Conservation (phyloP, 306 rosid species). For the Vigna radiata region DNA sequence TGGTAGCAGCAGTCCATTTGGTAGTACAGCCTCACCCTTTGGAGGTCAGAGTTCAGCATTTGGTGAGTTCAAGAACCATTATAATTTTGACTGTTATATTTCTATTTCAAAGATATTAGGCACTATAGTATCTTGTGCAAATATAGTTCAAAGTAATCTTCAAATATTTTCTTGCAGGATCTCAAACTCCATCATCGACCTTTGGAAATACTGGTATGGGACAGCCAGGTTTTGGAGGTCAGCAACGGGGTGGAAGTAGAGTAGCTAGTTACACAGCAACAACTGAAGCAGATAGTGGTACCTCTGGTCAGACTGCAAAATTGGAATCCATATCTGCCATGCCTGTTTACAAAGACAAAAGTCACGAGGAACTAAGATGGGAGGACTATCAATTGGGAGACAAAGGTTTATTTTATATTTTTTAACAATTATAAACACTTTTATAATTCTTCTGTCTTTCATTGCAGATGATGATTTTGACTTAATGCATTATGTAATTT, state of each 20-base stretch:
- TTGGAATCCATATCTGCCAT: slow-evolving; percentile 96
- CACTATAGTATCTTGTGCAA: slow-evolving; percentile 14
- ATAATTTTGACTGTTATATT: slow-evolving; percentile 31
- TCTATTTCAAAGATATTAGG: slow-evolving; percentile 23
- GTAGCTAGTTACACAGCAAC: slow-evolving; percentile 73
- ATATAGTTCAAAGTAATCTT: slow-evolving; percentile 25
- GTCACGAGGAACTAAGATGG: slow-evolving; percentile 98
- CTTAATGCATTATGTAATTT: slow-evolving; percentile 38
- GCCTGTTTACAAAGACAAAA: slow-evolving; percentile 86
- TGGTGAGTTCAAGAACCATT: slow-evolving; percentile 60
- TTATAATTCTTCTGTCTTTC: neutral
- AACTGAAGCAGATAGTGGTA: slow-evolving; percentile 72
- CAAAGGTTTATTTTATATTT: slow-evolving; percentile 58
- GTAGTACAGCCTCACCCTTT: slow-evolving; percentile 67
- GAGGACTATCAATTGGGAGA: slow-evolving; percentile 96
- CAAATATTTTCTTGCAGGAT: slow-evolving; percentile 55
- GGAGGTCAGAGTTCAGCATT: slow-evolving; percentile 84
- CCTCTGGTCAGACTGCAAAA: slow-evolving; percentile 66
- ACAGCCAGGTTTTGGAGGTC: slow-evolving; percentile 77
- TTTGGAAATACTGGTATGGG: slow-evolving; percentile 72
- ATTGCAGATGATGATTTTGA: slow-evolving; percentile 19
- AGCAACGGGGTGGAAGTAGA: slow-evolving; percentile 91
- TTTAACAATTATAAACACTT: neutral
- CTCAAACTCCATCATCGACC: slow-evolving; percentile 67
- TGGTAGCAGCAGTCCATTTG: slow-evolving; percentile 78